These are phyloP conservation scores for Setaria italica DNA, from an alignment of 202 grass and related monocot species.

Conservation along the genomic window DNA sequence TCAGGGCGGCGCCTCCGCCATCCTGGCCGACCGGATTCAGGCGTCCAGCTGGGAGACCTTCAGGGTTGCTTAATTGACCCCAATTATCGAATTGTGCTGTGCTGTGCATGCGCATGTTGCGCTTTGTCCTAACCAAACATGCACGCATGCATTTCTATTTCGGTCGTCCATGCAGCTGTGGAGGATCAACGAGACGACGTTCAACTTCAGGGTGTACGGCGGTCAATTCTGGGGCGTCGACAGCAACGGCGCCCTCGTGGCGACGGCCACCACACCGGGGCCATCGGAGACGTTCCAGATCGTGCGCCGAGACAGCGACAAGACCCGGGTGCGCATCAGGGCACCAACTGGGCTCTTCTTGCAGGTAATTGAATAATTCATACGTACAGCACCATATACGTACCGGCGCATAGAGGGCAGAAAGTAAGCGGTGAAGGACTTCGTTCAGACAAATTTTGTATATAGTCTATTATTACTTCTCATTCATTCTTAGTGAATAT, in stretches of 20 bases:
- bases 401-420: no score
- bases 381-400: no score
- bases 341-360: slow-evolving; percentile 64
- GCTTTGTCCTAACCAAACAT: no score
- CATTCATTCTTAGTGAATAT: no score
- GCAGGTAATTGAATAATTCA: neutral
- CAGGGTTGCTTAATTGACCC: slow-evolving; percentile 21
- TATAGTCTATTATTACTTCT: no score
- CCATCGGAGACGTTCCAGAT: slow-evolving; percentile 57
- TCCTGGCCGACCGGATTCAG: slow-evolving; percentile 50
- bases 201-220: slow-evolving; percentile 54
- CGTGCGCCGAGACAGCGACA: slow-evolving; percentile 43
- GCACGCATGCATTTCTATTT: no score
- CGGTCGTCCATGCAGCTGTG: slow-evolving; percentile 44
- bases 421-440: no score
- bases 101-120: no score
- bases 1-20: slow-evolving; percentile 47
- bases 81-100: neutral
- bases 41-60: slow-evolving; percentile 82
- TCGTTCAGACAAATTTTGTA: no score
- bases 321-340: slow-evolving; percentile 46
- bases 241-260: slow-evolving; percentile 4
- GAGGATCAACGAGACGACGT: slow-evolving; percentile 61
- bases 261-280: slow-evolving; percentile 43
- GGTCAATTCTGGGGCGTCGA: slow-evolving; percentile 56